Evolutionary conservation across 495 filamentous ascomycete species (phyloP).

Genomic region (Penicillium silybi): DNA sequence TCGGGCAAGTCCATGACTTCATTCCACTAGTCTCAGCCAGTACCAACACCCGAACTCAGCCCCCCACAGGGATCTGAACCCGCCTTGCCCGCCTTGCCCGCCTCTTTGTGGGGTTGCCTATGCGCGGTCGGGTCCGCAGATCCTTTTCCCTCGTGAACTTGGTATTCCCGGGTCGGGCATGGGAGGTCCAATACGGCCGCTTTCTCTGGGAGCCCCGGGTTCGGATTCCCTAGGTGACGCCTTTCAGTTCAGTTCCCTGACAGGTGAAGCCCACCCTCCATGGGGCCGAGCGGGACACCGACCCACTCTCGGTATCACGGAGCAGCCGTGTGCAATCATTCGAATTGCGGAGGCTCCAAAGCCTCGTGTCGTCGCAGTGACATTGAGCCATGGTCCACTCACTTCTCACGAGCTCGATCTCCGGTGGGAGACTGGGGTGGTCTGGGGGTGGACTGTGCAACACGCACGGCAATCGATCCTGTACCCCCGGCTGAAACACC

Average conservation of each 20-base stretch:
- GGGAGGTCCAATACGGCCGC: not conserved
- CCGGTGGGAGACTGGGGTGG: not conserved
- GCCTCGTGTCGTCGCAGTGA: not conserved
- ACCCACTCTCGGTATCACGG: not conserved
- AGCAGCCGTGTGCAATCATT: not conserved
- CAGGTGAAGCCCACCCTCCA: not conserved
- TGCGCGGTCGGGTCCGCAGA: not conserved
- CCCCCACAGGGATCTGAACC: not conserved
- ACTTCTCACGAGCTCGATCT: not conserved
- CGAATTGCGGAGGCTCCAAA: not conserved
- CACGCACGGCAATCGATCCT: slow-evolving; percentile 4
- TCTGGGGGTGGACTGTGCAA: not conserved
- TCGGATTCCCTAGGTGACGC: not conserved
- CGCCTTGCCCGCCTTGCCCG: not conserved
- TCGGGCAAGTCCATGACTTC: not conserved
- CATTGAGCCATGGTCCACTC: not conserved
- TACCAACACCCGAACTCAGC: not conserved
- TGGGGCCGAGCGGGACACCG: not conserved
- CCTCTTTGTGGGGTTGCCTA: not conserved
- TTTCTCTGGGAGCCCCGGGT: not conserved
- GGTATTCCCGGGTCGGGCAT: not conserved
- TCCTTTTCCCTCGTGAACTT: not conserved
- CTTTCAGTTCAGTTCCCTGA: not conserved
- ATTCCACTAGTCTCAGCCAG: not conserved
- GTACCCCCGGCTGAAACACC: slow-evolving; percentile 9